Percentiles rank a stretch among this genome's conserved stretches.
phyloP scores from a whole-genome alignment of 164 flowering plant species.

The Berberis vulgaris region DNA sequence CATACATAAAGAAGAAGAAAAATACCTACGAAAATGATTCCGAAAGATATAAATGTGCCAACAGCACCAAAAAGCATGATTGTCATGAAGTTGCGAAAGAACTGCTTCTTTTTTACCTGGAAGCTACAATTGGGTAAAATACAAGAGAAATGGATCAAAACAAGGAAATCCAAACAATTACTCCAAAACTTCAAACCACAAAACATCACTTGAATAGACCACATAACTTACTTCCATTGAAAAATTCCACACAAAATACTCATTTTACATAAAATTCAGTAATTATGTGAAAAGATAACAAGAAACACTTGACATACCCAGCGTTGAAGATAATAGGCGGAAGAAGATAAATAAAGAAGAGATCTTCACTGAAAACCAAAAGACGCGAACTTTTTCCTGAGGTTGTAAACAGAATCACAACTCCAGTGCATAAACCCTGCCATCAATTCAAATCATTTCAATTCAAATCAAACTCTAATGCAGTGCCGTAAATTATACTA shows the following conservation, averaged over 20 bases:
- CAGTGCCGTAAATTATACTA: too few species aligned
- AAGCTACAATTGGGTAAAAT: constrained; percentile 33
- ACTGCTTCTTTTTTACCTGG: constrained; percentile 89
- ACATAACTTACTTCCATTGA: too few species aligned
- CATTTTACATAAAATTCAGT: too few species aligned
- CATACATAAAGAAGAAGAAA: not conserved
- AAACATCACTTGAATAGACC: not conserved
- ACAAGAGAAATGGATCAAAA: not conserved
- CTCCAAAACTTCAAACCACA: not conserved
- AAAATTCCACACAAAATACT: too few species aligned
- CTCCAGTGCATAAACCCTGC: constrained; percentile 61
- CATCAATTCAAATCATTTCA: constrained; percentile 6
- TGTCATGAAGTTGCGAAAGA: constrained; percentile 67
- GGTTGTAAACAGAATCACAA: constrained; percentile 44
- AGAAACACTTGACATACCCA: constrained; percentile 31
- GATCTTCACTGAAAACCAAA: constrained; percentile 69
- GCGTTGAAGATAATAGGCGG: constrained; percentile 78
- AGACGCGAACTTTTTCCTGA: constrained; percentile 60
- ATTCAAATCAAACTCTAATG: constrained; percentile 6
- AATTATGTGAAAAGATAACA: not conserved
- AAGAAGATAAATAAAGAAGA: constrained; percentile 68
- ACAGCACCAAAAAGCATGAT: constrained; percentile 74
- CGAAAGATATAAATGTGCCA: constrained; percentile 66
- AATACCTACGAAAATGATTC: constrained; percentile 59
- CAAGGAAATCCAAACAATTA: not conserved